These are phyloP conservation scores for Populus pruinosa DNA, from an alignment of 345 rosid species.

Conservation along the genomic window DNA sequence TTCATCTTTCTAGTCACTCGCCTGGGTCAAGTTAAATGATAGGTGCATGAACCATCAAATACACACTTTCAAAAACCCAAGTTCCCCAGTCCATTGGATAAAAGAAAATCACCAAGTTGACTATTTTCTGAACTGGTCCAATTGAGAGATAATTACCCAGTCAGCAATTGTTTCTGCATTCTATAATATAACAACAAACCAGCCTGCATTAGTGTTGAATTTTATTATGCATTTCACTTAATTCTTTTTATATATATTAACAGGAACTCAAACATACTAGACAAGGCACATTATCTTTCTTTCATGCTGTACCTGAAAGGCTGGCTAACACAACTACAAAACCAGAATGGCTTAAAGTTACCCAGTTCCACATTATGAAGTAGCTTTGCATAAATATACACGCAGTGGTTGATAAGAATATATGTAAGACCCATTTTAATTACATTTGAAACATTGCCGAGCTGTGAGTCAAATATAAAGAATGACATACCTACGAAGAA, in stretches of 20 bases:
- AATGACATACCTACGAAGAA: slow-evolving; percentile 69
- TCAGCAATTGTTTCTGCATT: neutral
- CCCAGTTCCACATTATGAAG: neutral
- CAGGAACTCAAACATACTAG: neutral
- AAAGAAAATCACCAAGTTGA: neutral
- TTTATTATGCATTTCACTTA: neutral
- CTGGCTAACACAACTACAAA: neutral
- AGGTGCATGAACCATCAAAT: neutral
- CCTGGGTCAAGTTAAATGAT: neutral
- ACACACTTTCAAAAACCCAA: neutral
- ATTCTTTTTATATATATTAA: neutral
- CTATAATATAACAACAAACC: neutral
- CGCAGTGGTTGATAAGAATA: neutral
- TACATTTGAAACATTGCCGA: neutral
- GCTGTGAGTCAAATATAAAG: slow-evolving; percentile 7
- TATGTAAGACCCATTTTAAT: neutral
- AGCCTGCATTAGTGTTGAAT: neutral
- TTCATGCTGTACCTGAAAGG: neutral
- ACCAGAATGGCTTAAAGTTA: neutral
- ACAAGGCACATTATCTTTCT: neutral
- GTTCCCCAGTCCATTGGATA: neutral
- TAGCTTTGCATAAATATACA: neutral
- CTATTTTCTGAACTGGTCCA: neutral
- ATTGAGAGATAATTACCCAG: neutral
- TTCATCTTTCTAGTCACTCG: neutral